Base-by-base conservation (phyloP, 148 eudicot species). In the Linanthus parryae region DNA sequence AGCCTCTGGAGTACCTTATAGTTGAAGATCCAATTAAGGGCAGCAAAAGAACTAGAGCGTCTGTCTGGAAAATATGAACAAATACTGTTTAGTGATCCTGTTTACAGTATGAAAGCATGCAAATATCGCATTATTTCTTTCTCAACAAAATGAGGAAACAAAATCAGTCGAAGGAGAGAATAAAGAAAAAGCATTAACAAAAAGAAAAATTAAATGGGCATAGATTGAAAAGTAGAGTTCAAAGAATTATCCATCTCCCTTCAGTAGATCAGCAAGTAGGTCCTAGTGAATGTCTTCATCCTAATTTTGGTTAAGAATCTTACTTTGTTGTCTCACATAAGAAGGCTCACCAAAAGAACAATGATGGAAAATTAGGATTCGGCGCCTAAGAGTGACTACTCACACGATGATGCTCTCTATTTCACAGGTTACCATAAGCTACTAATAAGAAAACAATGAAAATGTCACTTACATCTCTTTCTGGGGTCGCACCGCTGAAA, bases 401-500 rank as follows among this genome's bases (percentile, higher is more conserved):
- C n/a, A 0, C 18, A 8, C 18, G 13, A n/a, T n/a, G n/a, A n/a
- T n/a, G n/a, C n/a, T n/a, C n/a, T n/a, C n/a, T n/a, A n/a, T n/a
- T n/a, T n/a, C n/a, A n/a, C n/a, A n/a, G n/a, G n/a, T n/a, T n/a
- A n/a, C n/a, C n/a, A n/a, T n/a, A n/a, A n/a, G n/a, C n/a, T n/a
- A n/a, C n/a, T n/a, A n/a, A n/a, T 38, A 19, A 3, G 42, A 52
- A 22, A 36, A 29, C 24, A 19, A 44, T 40, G n/a, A n/a, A n/a
- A n/a, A n/a, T n/a, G n/a, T n/a, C 15, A 63, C 80, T 81, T 48
- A 86, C 99, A 96, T 92, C 91, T 87, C 94, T 75, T 69, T 79
- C 62, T 24, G 94, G 94, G 54, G 27, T 56, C 66, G 84, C 99
- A 69, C 80, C 88, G 36, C 69, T 67, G 52, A 84, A 76, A 39